phyloP scores from a whole-genome alignment of 2,329 filamentous ascomycete species.

The Pseudopyrenochaeta lycopersici region DNA sequence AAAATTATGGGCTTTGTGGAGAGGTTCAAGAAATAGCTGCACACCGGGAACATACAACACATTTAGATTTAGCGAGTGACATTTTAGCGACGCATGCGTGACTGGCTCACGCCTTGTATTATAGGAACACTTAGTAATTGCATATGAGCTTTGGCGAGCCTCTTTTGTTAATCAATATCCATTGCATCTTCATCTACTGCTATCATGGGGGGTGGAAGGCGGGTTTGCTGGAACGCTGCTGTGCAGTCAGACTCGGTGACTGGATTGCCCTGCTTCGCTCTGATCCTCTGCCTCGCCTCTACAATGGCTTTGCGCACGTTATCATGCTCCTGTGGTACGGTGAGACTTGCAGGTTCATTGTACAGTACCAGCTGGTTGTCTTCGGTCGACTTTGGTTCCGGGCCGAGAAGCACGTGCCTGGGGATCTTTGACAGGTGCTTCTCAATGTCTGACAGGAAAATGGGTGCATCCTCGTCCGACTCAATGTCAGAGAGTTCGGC shows the following conservation, averaged over 20 bases:
- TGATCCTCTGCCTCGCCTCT: slow-evolving; percentile 75
- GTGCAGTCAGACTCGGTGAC: slow-evolving; percentile 38
- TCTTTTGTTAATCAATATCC: slow-evolving; percentile 65
- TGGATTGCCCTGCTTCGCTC: slow-evolving; percentile 64
- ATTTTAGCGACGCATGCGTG: slow-evolving; percentile 22
- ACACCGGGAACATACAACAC: not conserved
- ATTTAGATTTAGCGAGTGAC: not conserved
- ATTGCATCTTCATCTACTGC: slow-evolving; percentile 68
- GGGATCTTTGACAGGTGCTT: slow-evolving; percentile 79
- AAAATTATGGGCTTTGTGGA: slow-evolving; percentile 38
- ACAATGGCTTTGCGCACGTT: slow-evolving; percentile 84
- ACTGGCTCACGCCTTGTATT: slow-evolving; percentile 39
- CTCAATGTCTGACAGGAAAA: slow-evolving; percentile 87
- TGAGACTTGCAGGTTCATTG: slow-evolving; percentile 77
- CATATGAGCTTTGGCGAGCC: not conserved
- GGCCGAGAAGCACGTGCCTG: slow-evolving; percentile 67
- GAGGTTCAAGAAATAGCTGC: slow-evolving; percentile 35
- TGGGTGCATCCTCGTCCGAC: slow-evolving; percentile 68
- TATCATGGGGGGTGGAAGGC: slow-evolving; percentile 13
- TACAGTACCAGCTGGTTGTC: slow-evolving; percentile 82
- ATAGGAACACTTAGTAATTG: slow-evolving; percentile 4
- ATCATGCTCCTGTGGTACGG: slow-evolving; percentile 74
- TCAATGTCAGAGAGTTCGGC: slow-evolving; percentile 80
- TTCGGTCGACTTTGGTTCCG: slow-evolving; percentile 54
- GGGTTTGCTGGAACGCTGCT: slow-evolving; percentile 3